Conservation (phyloP, 169 alveolate species). For the Perkinsus chesapeaki region DNA sequence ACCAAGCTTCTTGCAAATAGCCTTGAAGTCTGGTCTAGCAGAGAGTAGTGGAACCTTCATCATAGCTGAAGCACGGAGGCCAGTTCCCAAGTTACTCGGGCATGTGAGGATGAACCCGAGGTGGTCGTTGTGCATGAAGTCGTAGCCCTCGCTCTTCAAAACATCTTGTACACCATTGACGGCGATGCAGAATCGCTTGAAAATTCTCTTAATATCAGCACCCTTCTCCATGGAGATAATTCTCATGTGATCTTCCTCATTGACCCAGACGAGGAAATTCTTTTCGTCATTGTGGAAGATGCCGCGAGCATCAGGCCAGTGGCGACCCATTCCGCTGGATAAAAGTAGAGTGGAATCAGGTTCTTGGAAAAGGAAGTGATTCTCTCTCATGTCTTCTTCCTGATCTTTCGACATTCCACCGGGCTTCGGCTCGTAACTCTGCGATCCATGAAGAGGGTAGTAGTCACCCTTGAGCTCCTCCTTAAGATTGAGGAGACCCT, state of each 20-base stretch:
- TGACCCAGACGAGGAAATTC: constrained; percentile 47
- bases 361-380: constrained; percentile 42
- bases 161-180: constrained; percentile 24
- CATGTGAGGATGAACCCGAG: constrained; percentile 39
- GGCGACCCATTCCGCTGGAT: constrained; percentile 23
- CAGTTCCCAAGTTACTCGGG: constrained; percentile 52
- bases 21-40: constrained; percentile 9
- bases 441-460: constrained; percentile 21
- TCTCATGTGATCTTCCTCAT: constrained; percentile 51
- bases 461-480: constrained; percentile 42
- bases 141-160: constrained; percentile 19
- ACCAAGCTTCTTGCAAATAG: constrained; percentile 2
- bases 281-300: constrained; percentile 40
- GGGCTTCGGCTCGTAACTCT: constrained; percentile 13
- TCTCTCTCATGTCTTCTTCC: constrained; percentile 32
- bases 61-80: constrained; percentile 41
- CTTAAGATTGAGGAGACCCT: constrained; percentile 15
- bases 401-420: constrained; percentile 29
- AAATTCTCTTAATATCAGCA: constrained; percentile 38
- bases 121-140: constrained; percentile 24
- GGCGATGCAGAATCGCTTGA: constrained; percentile 37
- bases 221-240: constrained; percentile 48
- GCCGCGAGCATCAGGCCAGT: constrained; percentile 55
- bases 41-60: constrained; percentile 22
- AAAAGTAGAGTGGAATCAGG: constrained; percentile 22